Evolutionary conservation across 2,329 filamentous ascomycete species (phyloP), one percentile per base, ranked within the genome.

Genomic region (Monilinia laxa): DNA sequence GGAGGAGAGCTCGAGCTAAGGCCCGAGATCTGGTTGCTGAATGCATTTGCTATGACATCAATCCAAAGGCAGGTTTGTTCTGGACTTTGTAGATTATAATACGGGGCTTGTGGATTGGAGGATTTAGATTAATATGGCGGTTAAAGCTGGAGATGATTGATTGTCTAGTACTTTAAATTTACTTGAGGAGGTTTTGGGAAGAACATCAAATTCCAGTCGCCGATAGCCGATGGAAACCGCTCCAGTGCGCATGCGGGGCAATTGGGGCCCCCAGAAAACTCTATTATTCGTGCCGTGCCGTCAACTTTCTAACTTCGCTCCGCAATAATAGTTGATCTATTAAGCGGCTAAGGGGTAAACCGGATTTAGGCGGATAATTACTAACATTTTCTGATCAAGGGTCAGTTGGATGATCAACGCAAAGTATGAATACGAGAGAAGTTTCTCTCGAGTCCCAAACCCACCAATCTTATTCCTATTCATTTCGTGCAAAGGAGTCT

Each of bases 401-500:
- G 31, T 35, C 7, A 35, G 31, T 35, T 35, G 31, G 31, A 35
- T 35, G 31, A 6, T 35, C 31, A 35, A 35, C 31, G 31, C 31
- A 35, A 35, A 35, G 3, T 28, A 35, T 6, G 31, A 35, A 35
- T 35, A 35, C 31, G 31, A 40, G 1, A 18, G 20, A 47, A 18
- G 45, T 7, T 20, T 79, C 35, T 25, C 49, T 25, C 23, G 42
- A 40, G 18, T 31, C 28, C 18, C 14, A 31, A 31, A 10, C 3
- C 10, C 28, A 20, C 40, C 45, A 12, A 11, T 31, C n/a, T 28
- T 28, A 20, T 18, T 25, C n/a, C 60, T 87, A 28, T 80, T 28
- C 77, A 16, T 54, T 28, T 28, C 28, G 86, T 18, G 77, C 28
- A 81, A 40, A 84, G 86, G 72, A 83, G 84, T 6, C 12, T 76